Evolutionary conservation across 148 eudicot genomes (phyloP).

Genomic region (Camellia lanceoleosa): DNA sequence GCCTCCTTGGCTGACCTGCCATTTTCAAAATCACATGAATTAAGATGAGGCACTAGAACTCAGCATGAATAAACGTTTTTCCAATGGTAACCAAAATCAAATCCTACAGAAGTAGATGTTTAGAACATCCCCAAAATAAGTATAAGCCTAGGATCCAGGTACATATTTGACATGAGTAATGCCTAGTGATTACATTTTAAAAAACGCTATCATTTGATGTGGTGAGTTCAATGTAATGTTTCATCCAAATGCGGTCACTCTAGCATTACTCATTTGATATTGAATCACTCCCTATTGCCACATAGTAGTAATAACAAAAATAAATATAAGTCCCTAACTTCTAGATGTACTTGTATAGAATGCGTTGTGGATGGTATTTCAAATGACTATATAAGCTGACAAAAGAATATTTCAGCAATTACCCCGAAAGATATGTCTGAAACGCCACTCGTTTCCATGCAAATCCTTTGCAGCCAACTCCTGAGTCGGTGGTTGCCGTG

Average conservation of each 20-base stretch:
- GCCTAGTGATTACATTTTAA: too few species aligned
- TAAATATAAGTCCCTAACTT: neutral
- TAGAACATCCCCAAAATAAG: neutral
- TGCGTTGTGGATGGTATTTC: neutral
- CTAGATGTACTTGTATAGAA: neutral
- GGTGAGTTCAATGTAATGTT: too few species aligned
- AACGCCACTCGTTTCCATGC: slow-evolving; percentile 85
- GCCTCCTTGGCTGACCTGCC: slow-evolving; percentile 97
- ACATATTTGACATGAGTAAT: neutral
- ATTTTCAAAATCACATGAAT: slow-evolving; percentile 4
- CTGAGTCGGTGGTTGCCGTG: slow-evolving; percentile 94
- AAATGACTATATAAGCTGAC: neutral
- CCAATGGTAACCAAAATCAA: neutral
- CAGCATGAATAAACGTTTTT: neutral
- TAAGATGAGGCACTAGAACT: neutral
- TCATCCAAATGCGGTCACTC: too few species aligned
- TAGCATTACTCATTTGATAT: too few species aligned
- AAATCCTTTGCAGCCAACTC: slow-evolving; percentile 83
- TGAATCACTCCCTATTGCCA: neutral
- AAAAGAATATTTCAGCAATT: slow-evolving; percentile 8
- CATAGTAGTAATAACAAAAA: neutral
- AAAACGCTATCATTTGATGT: too few species aligned
- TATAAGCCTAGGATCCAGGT: neutral
- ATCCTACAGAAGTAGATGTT: neutral
- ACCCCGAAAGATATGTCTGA: slow-evolving; percentile 96